Conservation (phyloP, 176 grass and related monocot genomes). For the Oryza punctata region DNA sequence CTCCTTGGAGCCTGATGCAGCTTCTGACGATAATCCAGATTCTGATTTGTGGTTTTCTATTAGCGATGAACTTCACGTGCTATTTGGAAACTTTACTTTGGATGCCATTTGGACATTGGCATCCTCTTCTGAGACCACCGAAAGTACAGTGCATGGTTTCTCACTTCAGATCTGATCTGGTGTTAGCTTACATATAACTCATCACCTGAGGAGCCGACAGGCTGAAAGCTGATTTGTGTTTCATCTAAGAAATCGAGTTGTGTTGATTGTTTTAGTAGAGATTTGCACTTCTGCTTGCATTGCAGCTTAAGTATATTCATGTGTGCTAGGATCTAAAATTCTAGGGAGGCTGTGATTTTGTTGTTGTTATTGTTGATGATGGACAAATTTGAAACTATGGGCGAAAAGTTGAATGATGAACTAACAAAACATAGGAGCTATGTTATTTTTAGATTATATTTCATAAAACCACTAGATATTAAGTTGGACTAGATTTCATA, state of each 20-base stretch:
- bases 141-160: neutral
- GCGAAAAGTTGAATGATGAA: neutral
- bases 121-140: neutral
- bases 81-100: neutral
- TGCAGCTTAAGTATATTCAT: neutral
- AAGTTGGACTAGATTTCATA: no score
- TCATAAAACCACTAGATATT: no score
- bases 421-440: no score
- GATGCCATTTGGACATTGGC: neutral
- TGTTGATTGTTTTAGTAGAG: neutral
- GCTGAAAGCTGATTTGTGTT: neutral
- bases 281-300: neutral
- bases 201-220: neutral
- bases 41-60: neutral
- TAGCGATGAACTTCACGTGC: neutral
- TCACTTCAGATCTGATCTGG: constrained; percentile 9
- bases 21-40: neutral
- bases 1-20: neutral
- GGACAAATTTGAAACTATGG: neutral
- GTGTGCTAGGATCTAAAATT: neutral
- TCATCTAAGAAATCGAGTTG: neutral
- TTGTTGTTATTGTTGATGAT: neutral
- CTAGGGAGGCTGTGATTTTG: neutral
- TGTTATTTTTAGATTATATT: no score
- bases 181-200: neutral